A percentile compares a stretch with the other conserved stretches of the same genome.
Conservation (phyloP, 192 early-diverging fungal genomes). For the Pecoramyces ruminantium region DNA sequence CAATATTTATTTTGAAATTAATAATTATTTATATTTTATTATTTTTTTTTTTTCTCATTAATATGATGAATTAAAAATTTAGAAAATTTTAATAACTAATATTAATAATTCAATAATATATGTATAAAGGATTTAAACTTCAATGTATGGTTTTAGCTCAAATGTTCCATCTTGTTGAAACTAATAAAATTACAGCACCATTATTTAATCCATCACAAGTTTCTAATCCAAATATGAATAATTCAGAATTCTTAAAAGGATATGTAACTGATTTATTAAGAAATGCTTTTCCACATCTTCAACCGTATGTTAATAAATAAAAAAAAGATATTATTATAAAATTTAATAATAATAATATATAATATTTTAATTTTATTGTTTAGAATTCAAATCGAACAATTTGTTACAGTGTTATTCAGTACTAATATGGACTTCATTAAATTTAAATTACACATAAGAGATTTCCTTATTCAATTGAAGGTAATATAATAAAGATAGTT, state of each 20-base stretch:
- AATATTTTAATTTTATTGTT: neutral
- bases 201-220: constrained; percentile 60
- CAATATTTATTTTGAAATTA: no score
- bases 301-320: constrained; percentile 43
- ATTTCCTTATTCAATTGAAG: constrained; percentile 80
- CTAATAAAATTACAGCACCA: constrained; percentile 67
- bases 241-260: constrained; percentile 60
- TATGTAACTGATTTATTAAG: constrained; percentile 70
- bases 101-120: no score
- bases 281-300: constrained; percentile 82
- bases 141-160: constrained; percentile 80
- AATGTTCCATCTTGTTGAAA: constrained; percentile 74
- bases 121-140: constrained; percentile 64
- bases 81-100: no score
- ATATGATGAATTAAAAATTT: no score
- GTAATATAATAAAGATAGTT: no score
- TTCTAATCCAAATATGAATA: constrained; percentile 57
- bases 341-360: no score
- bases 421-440: constrained; percentile 58
- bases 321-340: no score
- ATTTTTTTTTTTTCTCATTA: no score
- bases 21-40: no score
- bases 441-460: constrained; percentile 88
- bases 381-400: constrained; percentile 65
- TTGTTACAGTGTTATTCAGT: constrained; percentile 75